Evolutionary conservation across 163 green algal genomes (phyloP), one percentile per base, ranked within the genome.

Genomic region (Chlorella variabilis): DNA sequence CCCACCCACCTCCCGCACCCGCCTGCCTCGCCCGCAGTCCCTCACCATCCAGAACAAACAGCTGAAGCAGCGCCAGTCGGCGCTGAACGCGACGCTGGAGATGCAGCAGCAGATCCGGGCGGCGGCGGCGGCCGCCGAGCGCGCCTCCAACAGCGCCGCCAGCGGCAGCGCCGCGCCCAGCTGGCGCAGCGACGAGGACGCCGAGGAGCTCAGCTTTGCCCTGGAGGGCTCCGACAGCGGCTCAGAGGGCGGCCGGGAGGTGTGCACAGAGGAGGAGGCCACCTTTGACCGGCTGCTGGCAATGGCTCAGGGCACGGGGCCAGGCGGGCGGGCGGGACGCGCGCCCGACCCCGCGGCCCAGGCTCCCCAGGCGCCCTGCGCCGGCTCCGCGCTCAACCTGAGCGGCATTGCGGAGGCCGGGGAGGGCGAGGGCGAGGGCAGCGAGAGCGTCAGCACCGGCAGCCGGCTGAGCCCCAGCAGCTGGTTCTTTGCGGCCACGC

Each of bases 101-200:
- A 77, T 77, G 69, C 45, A 77, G 48, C 69, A 77, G 45, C 69
- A 65, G 69, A 58, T 77, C 18, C 15, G 65, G 29, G 69, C 69
- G 4, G 69, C 68, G 11, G 68, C 42, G 0, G 42, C 62, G 15
- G 62, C 17, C 18, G 65, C 20, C 36, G 65, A 39, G 34, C 4
- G 39, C 9, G 36, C 25, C 4, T 15, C 38, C 25, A 18, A 5
- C 67, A 48, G 41, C 41, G 36, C 25, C 18, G 69, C 9, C 69
- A 45, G 29, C 69, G 42, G 34, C 69, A 63, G 45, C 69, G 69
- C 69, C 31, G 27, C 38, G 6, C 8, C 29, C 42, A 54, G 65
- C 65, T 36, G 20, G 38, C 33, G 39, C n/a, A 58, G 66, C 13
- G 45, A 45, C 2, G 29, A 49, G 29, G 45, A 63, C 21, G 69